Evolutionary conservation across 164 flowering plant genomes (phyloP).

Genomic region (Magnolia officinalis): DNA sequence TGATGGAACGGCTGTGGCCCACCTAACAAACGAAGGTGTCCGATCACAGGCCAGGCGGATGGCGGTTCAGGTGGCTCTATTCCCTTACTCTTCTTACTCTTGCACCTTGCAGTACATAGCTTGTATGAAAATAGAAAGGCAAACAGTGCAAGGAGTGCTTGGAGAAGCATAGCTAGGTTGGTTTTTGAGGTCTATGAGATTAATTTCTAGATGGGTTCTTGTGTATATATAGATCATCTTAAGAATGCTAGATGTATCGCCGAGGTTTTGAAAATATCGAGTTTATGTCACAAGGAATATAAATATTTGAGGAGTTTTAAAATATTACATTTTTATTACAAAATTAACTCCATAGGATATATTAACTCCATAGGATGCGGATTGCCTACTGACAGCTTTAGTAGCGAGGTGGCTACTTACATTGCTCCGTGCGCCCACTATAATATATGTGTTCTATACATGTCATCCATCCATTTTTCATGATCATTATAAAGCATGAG

Average conservation of each 20-base stretch:
- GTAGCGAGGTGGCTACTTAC: too few relatives aligned
- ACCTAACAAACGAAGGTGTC: slow-evolving; percentile 17
- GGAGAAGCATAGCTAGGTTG: neutral
- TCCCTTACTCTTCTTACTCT: neutral
- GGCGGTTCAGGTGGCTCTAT: slow-evolving; percentile 11
- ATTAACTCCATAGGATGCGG: too few relatives aligned
- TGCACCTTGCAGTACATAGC: neutral
- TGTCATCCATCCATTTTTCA: too few relatives aligned
- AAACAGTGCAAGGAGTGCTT: neutral
- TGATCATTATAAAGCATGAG: too few relatives aligned
- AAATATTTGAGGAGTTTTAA: too few relatives aligned
- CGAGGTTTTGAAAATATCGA: neutral
- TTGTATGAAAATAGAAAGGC: neutral
- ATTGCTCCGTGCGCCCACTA: too few relatives aligned
- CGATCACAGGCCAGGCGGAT: slow-evolving; percentile 18
- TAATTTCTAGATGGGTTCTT: too few relatives aligned
- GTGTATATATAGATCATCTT: neutral
- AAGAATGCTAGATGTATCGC: neutral
- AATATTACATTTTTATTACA: too few relatives aligned
- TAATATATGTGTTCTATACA: too few relatives aligned
- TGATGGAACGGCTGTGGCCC: neutral
- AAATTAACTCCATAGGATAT: too few relatives aligned
- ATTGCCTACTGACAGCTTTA: too few relatives aligned
- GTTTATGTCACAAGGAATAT: too few relatives aligned
- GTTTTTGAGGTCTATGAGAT: neutral